phyloP scores from a whole-genome alignment of 1,284 basidiomycete genomes.

The Kwoniella shivajii region DNA sequence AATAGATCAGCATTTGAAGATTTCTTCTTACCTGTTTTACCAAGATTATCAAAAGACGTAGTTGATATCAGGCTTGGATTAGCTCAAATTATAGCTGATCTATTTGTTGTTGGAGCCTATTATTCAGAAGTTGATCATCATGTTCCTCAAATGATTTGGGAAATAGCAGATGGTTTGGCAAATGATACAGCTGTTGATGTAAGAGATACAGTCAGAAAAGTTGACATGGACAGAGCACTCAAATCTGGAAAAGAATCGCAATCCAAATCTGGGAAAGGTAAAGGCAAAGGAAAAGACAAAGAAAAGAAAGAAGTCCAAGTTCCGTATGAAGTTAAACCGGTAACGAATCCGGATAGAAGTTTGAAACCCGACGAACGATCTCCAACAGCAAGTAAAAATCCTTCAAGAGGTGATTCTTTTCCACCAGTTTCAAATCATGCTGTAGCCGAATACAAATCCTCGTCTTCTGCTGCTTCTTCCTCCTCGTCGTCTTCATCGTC shows the following conservation, averaged over 20 bases:
- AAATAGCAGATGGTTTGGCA: slow-evolving; percentile 30
- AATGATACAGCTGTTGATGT: slow-evolving; percentile 47
- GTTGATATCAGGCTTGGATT: slow-evolving; percentile 85
- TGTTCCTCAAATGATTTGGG: slow-evolving; percentile 32
- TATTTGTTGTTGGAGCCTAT: slow-evolving; percentile 44
- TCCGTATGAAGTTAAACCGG: slow-evolving; percentile 20
- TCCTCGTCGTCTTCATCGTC: background rate
- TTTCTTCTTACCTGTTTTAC: slow-evolving; percentile 64
- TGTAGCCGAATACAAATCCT: background rate
- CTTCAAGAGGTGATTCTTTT: background rate
- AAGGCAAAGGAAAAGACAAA: slow-evolving; percentile 25
- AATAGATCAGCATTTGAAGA: slow-evolving; percentile 59
- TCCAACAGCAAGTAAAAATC: background rate
- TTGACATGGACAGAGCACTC: slow-evolving; percentile 27
- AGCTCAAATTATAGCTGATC: slow-evolving; percentile 57
- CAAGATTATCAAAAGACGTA: slow-evolving; percentile 67
- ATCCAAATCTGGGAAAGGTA: slow-evolving; percentile 3
- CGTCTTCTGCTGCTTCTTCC: background rate
- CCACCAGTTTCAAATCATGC: background rate
- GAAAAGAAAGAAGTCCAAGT: slow-evolving; percentile 14
- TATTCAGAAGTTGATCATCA: slow-evolving; percentile 32
- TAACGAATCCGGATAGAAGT: slow-evolving; percentile 7
- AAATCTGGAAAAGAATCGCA: background rate
- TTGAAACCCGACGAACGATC: slow-evolving; percentile 3
- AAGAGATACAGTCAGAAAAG: slow-evolving; percentile 32